A percentile compares a stretch with the other conserved stretches of the same genome.
phyloP scores from a whole-genome alignment of 139 green algal genomes.

The Pleodorina starrii region DNA sequence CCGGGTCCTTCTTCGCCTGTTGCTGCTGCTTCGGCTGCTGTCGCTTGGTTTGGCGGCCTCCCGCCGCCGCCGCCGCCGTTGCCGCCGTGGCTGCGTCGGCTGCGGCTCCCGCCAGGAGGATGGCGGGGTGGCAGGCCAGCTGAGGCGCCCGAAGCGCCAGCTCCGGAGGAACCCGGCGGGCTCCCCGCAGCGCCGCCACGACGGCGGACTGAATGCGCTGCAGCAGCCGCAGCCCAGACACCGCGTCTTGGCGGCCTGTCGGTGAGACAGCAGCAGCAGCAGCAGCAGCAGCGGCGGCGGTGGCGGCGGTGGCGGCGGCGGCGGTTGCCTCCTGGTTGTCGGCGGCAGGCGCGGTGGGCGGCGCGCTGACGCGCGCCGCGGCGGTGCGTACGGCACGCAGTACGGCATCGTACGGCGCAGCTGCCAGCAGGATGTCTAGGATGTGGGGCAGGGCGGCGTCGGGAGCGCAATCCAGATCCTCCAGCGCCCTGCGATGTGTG shows the following conservation, averaged over 20 bases:
- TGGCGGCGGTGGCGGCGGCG: background rate
- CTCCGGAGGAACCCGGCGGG: background rate
- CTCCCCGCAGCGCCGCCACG: background rate
- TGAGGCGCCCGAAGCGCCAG: background rate
- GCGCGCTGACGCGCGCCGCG: background rate
- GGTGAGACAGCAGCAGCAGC: background rate
- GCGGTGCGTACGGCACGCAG: background rate
- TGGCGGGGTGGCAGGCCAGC: background rate
- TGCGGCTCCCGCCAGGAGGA: conserved; percentile 5
- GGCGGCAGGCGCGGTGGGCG: background rate
- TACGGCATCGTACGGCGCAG: background rate
- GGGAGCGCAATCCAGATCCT: conserved; percentile 45
- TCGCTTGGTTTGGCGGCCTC: background rate
- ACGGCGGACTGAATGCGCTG: conserved; percentile 11
- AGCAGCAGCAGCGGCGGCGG: background rate
- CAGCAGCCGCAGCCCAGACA: background rate
- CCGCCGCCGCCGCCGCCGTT: background rate
- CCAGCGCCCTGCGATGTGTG: background rate
- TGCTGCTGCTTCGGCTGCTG: background rate
- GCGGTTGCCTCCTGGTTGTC: background rate
- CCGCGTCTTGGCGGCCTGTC: too few relatives aligned
- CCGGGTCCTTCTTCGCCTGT: background rate
- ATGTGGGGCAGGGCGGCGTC: conserved; percentile 20
- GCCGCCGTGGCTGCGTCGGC: background rate
- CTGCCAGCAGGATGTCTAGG: background rate